Conservation (phyloP, 768 basidiomycete genomes). For the Termitomyces sp. region DNA sequence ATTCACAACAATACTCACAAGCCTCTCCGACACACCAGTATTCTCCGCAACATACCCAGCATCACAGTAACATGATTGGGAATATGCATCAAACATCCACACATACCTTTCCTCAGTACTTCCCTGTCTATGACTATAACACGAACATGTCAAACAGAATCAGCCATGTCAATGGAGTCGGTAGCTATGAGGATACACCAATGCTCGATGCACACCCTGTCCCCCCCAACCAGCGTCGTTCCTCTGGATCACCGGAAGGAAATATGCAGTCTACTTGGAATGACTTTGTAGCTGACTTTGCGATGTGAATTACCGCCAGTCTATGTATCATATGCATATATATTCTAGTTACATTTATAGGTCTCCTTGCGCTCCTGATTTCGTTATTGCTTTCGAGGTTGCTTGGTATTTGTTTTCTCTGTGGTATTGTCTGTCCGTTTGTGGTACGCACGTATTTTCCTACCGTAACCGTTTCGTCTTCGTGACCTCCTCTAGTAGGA, state of each 20-base stretch:
- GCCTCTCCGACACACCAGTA: slow-evolving; percentile 9
- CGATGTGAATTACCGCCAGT: slow-evolving; percentile 21
- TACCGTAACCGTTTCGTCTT: too few species aligned
- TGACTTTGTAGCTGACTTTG: slow-evolving; percentile 50
- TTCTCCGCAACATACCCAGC: slow-evolving; percentile 12
- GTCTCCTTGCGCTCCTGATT: background rate
- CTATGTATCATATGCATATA: background rate
- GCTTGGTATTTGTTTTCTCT: too few species aligned
- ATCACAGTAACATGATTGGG: slow-evolving; percentile 16
- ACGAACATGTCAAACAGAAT: slow-evolving; percentile 24
- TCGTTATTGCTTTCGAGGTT: background rate
- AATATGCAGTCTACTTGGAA: slow-evolving; percentile 63
- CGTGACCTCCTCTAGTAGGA: background rate
- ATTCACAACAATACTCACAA: slow-evolving; percentile 22
- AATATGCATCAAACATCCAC: slow-evolving; percentile 8
- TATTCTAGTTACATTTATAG: background rate
- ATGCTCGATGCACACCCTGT: slow-evolving; percentile 37
- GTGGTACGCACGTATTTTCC: too few species aligned
- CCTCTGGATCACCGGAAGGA: slow-evolving; percentile 55
- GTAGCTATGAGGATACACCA: slow-evolving; percentile 22
- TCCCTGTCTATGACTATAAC: slow-evolving; percentile 72
- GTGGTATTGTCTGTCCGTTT: too few species aligned
- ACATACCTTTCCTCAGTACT: slow-evolving; percentile 58
- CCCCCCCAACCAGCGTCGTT: slow-evolving; percentile 29
- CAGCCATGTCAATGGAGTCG: slow-evolving; percentile 10